These are phyloP conservation scores for Pyrenopolyporus hunteri DNA, from an alignment of 495 filamentous ascomycete genomes.

Conservation along the genomic window DNA sequence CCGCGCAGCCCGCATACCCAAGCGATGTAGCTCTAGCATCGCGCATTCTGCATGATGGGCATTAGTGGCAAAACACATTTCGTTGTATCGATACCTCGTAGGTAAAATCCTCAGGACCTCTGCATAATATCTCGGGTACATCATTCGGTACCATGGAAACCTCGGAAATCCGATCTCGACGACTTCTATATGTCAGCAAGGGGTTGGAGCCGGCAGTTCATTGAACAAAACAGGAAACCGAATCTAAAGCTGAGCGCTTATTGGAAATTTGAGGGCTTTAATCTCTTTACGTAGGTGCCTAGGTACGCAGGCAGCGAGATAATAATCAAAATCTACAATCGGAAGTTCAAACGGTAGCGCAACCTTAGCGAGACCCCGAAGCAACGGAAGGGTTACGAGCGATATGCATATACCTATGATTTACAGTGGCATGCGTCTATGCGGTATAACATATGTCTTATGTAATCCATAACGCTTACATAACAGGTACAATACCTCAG, in stretches of 20 bases:
- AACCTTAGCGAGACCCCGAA: no score
- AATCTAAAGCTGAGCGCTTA: no score
- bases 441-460: background rate
- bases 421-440: no score
- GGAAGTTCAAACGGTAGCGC: no score
- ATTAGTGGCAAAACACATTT: constrained; percentile 14
- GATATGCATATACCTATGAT: background rate
- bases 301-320: no score
- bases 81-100: background rate
- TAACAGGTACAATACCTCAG: background rate
- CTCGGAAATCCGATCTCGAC: constrained; percentile 18
- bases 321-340: no score
- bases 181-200: background rate
- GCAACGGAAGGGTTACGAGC: no score
- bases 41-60: constrained; percentile 13
- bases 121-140: constrained; percentile 2
- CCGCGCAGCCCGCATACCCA: background rate
- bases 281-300: no score
- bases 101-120: background rate
- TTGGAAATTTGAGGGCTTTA: no score
- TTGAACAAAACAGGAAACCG: background rate
- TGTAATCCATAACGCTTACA: background rate
- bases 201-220: background rate
- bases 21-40: constrained; percentile 3
- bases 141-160: no score